Evolutionary conservation across 441 rosid species (phyloP).

Genomic region (Populus hybrid): DNA sequence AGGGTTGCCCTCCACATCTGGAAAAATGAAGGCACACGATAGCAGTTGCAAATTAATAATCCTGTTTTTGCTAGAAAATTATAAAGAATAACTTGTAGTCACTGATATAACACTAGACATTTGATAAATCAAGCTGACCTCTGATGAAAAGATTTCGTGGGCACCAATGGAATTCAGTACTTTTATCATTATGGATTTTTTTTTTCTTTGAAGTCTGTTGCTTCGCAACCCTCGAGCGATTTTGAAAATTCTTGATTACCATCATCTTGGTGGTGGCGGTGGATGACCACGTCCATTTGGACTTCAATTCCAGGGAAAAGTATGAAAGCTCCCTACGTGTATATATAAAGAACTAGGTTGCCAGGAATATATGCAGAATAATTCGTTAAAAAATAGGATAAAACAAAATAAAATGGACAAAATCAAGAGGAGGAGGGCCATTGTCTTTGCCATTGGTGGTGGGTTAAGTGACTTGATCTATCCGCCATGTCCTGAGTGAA

Average conservation of each 20-base stretch:
- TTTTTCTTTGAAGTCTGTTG: not conserved
- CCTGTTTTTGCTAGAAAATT: not conserved
- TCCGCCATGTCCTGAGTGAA: too few relatives aligned
- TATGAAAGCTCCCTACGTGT: too few relatives aligned
- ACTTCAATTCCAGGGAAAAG: not conserved
- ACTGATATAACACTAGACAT: too few relatives aligned
- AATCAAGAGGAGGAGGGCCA: too few relatives aligned
- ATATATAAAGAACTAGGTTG: too few relatives aligned
- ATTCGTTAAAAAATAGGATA: too few relatives aligned
- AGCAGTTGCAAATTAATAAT: not conserved
- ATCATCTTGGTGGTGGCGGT: not conserved
- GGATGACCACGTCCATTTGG: constrained; percentile 4
- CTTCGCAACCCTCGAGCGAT: constrained; percentile 14
- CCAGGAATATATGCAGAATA: too few relatives aligned
- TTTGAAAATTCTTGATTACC: constrained; percentile 6
- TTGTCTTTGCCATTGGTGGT: too few relatives aligned
- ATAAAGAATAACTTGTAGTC: too few relatives aligned
- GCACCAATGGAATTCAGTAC: constrained; percentile 29
- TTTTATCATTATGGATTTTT: not conserved
- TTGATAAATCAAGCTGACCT: constrained; percentile 23
- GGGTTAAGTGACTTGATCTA: too few relatives aligned
- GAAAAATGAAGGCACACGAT: not conserved
- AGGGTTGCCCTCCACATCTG: constrained; percentile 57
- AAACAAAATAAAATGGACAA: too few relatives aligned
- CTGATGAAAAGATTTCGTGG: constrained; percentile 32